Evolutionary conservation across 2,329 filamentous ascomycete species (phyloP), one percentile per base, ranked within the genome.

Genomic region (Fusarium setosum): DNA sequence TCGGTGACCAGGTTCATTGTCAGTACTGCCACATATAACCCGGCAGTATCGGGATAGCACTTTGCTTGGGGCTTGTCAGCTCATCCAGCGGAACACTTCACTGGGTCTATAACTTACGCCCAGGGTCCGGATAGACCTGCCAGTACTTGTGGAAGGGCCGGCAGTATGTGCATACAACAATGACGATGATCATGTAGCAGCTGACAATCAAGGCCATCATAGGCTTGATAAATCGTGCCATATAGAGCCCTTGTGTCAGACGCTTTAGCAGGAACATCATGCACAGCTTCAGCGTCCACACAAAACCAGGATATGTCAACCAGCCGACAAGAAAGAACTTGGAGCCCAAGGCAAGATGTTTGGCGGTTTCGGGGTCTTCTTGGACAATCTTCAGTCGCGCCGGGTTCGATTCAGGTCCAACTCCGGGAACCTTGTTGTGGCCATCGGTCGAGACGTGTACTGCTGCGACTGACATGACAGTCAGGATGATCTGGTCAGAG

Each of bases 71-170:
- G 32, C 15, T 17, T 35, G 32, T 35, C 15, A 35, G 32, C 7
- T 13, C n/a, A 13, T 15, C 7, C 7, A 17, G n/a, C 15, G 9
- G 26, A 35, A 15, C 32, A 17, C 7, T 7, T 13, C 7, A 35
- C 7, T 35, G 32, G 7, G 15, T 35, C 15, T 4, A 15, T 11
- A 1, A 40, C 56, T 17, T 45, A 59, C 56, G 45, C 9, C 56
- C 18, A 24, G 32, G 32, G 6, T 41, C 34, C 10, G 53, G 40
- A 13, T 53, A 54, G 15, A 61, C 58, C 15, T 56, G 23, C 58
- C 58, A 61, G 53, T 61, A 61, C 21, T 53, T 24, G 12, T 42
- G 18, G 29, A 61, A 61, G 4, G 58, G 58, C 3, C 58, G 53
- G 13, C 56, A 54, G 42, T 54, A 60, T 17, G 37, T 15, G 32